Percentiles rank a stretch among this genome's conserved stretches.
phyloP scores from a whole-genome alignment of 495 filamentous ascomycete species.

The Trypethelium eluteriae region DNA sequence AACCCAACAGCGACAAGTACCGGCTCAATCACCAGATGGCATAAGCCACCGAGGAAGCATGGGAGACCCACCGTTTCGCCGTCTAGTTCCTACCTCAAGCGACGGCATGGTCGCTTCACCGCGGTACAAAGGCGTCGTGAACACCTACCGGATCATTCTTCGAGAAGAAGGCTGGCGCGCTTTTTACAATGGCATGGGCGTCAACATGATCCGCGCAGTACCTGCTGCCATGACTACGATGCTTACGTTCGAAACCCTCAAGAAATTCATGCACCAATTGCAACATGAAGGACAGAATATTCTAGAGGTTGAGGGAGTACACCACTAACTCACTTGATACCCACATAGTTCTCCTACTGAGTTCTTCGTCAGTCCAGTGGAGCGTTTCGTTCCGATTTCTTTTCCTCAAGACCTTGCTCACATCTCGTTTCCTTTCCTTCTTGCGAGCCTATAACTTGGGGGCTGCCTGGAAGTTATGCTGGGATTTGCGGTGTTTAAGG shows the following conservation, averaged over 20 bases:
- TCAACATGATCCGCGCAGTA: slow-evolving; percentile 92
- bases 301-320: slow-evolving; percentile 9
- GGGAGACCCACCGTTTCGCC: slow-evolving; percentile 27
- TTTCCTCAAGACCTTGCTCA: neutral
- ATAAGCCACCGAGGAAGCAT: slow-evolving; percentile 58
- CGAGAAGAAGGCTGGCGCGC: slow-evolving; percentile 91
- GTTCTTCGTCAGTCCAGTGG: neutral
- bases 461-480: neutral
- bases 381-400: neutral
- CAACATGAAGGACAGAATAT: slow-evolving; percentile 43
- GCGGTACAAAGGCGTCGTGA: slow-evolving; percentile 73
- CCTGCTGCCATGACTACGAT: slow-evolving; percentile 95
- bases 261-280: slow-evolving; percentile 47
- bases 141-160: slow-evolving; percentile 75
- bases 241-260: slow-evolving; percentile 88
- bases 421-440: neutral
- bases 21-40: slow-evolving; percentile 43
- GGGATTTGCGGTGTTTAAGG: neutral
- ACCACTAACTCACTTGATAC: neutral
- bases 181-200: slow-evolving; percentile 96
- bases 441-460: neutral
- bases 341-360: neutral
- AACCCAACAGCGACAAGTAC: slow-evolving; percentile 58
- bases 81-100: slow-evolving; percentile 37
- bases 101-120: slow-evolving; percentile 53